phyloP scores from a whole-genome alignment of 2,329 filamentous ascomycete species.

The Fusarium graminum region DNA sequence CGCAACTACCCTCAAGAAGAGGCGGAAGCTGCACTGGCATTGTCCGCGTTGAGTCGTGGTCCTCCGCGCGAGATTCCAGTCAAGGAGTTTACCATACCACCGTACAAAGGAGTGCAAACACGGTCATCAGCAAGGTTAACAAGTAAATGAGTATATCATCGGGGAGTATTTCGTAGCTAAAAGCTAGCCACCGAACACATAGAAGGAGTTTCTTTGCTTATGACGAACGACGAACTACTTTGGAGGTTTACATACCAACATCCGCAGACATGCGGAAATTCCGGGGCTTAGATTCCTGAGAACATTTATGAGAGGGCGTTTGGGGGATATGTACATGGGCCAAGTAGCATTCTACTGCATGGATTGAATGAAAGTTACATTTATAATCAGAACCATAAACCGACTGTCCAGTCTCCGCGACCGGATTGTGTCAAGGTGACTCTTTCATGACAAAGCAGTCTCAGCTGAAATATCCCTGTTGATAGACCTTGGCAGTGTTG shows the following conservation, averaged over 20 bases:
- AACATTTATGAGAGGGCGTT: slow-evolving; percentile 45
- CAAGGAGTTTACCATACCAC: slow-evolving; percentile 12
- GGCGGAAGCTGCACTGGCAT: slow-evolving; percentile 43
- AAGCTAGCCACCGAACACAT: slow-evolving; percentile 28
- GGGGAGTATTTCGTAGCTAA: slow-evolving; percentile 36
- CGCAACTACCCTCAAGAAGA: slow-evolving; percentile 34
- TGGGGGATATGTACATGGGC: slow-evolving; percentile 10
- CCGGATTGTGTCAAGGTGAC: slow-evolving; percentile 11
- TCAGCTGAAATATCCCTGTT: neutral
- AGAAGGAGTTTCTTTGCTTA: slow-evolving; percentile 28
- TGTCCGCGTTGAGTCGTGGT: slow-evolving; percentile 46
- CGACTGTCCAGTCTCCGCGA: slow-evolving; percentile 6
- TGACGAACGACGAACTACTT: slow-evolving; percentile 17
- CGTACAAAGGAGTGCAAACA: slow-evolving; percentile 27
- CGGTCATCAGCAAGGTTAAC: slow-evolving; percentile 34
- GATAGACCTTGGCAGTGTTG: neutral
- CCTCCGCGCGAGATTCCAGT: slow-evolving; percentile 15
- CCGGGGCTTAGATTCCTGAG: slow-evolving; percentile 8
- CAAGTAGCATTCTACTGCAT: slow-evolving; percentile 27
- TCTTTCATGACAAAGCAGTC: slow-evolving; percentile 4
- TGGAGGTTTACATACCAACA: slow-evolving; percentile 18
- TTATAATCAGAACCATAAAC: neutral
- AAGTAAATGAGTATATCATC: slow-evolving; percentile 14
- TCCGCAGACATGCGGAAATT: slow-evolving; percentile 16
- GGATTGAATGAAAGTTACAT: slow-evolving; percentile 15